phyloP scores from a whole-genome alignment of 768 basidiomycete genomes.

The Sistotremastrum niveocremeum region DNA sequence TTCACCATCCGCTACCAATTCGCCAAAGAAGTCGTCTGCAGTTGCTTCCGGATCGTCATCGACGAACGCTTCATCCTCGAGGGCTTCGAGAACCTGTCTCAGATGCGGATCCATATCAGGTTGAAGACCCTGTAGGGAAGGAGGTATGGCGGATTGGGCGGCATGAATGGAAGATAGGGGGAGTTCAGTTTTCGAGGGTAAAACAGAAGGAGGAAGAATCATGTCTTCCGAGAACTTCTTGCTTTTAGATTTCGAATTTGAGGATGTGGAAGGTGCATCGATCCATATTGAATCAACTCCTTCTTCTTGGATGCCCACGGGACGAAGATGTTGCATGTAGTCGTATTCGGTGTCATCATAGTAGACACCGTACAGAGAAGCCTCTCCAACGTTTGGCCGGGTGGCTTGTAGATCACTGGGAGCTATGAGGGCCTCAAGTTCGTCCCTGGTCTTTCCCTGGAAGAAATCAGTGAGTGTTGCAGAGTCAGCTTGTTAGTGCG shows the following conservation, averaged over 20 bases:
- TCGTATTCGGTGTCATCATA: slow-evolving; percentile 96
- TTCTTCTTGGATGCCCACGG: slow-evolving; percentile 62
- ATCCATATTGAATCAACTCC: slow-evolving; percentile 72
- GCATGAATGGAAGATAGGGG: slow-evolving; percentile 53
- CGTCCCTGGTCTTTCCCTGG: slow-evolving; percentile 71
- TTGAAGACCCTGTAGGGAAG: slow-evolving; percentile 76
- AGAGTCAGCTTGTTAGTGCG: not conserved
- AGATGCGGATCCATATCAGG: slow-evolving; percentile 96
- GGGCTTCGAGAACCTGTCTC: slow-evolving; percentile 81
- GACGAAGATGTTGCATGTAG: slow-evolving; percentile 92
- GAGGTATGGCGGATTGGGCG: slow-evolving; percentile 64
- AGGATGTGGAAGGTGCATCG: slow-evolving; percentile 46
- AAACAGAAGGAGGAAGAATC: slow-evolving; percentile 52
- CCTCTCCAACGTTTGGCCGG: slow-evolving; percentile 66
- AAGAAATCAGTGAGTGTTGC: slow-evolving; percentile 1
- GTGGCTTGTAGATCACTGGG: slow-evolving; percentile 31
- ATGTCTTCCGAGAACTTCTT: slow-evolving; percentile 24
- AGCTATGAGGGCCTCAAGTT: slow-evolving; percentile 50
- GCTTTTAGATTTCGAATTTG: slow-evolving; percentile 20
- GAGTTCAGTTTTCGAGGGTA: slow-evolving; percentile 64
- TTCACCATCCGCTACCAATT: slow-evolving; percentile 63
- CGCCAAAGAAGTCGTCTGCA: slow-evolving; percentile 58
- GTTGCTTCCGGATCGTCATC: slow-evolving; percentile 42
- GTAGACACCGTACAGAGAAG: slow-evolving; percentile 77
- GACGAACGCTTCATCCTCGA: slow-evolving; percentile 93